These are phyloP conservation scores for Ilex asprella DNA, from an alignment of 257 asterid species.

Conservation along the genomic window DNA sequence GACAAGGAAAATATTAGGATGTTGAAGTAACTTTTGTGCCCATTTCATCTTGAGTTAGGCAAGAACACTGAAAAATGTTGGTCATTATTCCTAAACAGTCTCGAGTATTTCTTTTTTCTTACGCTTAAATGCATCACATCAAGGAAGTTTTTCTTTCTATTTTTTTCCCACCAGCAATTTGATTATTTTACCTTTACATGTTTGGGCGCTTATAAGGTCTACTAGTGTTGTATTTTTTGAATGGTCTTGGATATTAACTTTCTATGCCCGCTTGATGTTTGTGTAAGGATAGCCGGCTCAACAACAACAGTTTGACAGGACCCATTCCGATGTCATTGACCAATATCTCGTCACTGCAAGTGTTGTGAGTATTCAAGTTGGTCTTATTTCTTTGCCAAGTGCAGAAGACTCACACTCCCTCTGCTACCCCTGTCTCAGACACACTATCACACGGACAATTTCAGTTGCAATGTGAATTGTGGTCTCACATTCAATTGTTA, in stretches of 20 bases:
- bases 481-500: constrained; percentile 6
- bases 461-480: not conserved
- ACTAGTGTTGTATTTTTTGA: not conserved
- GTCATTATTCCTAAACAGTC: not conserved
- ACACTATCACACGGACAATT: not conserved
- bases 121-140: too few species aligned
- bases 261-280: constrained; percentile 18
- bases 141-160: too few species aligned
- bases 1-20: too few species aligned
- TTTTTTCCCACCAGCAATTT: too few species aligned
- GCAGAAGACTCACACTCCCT: not conserved
- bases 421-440: not conserved
- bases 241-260: constrained; percentile 16
- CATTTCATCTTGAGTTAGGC: too few species aligned
- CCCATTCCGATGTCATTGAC: constrained; percentile 77
- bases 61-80: too few species aligned
- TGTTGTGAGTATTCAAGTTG: constrained; percentile 58
- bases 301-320: constrained; percentile 83
- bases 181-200: too few species aligned
- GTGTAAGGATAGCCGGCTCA: constrained; percentile 81
- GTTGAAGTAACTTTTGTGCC: too few species aligned
- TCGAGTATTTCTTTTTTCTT: not conserved
- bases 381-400: not conserved
- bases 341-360: constrained; percentile 82
- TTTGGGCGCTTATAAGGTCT: too few species aligned